Evolutionary conservation across 2,329 filamentous ascomycete species (phyloP), one percentile per base, ranked within the genome.

Genomic region (Apiospora pterosperma): DNA sequence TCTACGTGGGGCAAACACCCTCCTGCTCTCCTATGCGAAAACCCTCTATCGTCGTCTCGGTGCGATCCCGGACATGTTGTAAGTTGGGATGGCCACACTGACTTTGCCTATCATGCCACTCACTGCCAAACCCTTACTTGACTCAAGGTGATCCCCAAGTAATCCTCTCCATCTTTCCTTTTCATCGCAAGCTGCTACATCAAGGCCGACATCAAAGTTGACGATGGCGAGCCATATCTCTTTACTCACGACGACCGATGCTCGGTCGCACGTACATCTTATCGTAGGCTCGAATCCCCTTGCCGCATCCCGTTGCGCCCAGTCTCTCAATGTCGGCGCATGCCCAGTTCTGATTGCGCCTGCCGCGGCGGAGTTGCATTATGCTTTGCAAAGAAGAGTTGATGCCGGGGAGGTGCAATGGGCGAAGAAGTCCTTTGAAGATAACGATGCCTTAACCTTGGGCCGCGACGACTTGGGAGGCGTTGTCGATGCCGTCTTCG

Each of bases 401-500:
- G 89, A 92, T 63, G 84, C 86, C 12, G 87, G 88, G 64, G 80
- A 87, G 66, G 85, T 93, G 6, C 77, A 85, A 68, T 93, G 91
- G 90, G 72, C 89, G 36, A 81, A 84, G 69, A 85, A 87, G 65
- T 74, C 80, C 0, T 97, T 97, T 70, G 76, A 86, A 61, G 90
- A 95, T 41, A 78, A 80, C 0, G 91, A 97, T 74, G 77, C 97
- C 62, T 88, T 88, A 44, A 88, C 82, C 1, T 80, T 97, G 2
- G 96, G 96, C n/a, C 85, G 96, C 62, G 84, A 88, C 44, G 92
- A 96, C 65, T 89, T 97, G 11, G 89, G 87, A 67, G 74, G 80
- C 63, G 87, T 96, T 5, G 95, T 97, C 19, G 96, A 99, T 76
- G 91, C 92, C 63, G 96, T 99, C 42, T 98, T 98, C 77, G 89